Base-by-base conservation (phyloP, 2,329 filamentous ascomycete species). In the Ophiosphaerella narmari region DNA sequence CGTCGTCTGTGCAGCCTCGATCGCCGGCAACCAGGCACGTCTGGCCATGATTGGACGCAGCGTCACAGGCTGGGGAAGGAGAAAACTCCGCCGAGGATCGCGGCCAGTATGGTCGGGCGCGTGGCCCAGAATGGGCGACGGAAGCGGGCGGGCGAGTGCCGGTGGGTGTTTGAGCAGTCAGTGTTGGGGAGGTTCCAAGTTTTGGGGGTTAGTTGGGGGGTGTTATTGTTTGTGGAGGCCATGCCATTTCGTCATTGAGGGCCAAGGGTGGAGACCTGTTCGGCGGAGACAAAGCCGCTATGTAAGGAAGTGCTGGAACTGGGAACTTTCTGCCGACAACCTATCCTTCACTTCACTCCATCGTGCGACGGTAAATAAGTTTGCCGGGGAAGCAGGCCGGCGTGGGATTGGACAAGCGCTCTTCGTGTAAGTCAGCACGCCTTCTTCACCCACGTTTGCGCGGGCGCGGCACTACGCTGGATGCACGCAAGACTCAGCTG, bases 181-280 rank as follows among this genome's bases (percentile, higher is more conserved):
- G 18, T 21, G 18, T 29, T 29, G 26, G 26, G 26, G 26, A 29
- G 7, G 40, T 58, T 65, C 51, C 60, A 59, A 55, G 58, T 60
- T 62, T 62, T 57, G 50, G 42, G 43, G 55, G 39, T 59, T 65
- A 65, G 32, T 46, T 41, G 50, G 39, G 29, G 29, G 46, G 39
- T 56, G 43, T 50, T 63, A 65, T 63, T 35, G 49, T 23, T 50
- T 4, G 4, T 18, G 18, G 18, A 18, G 18, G 18, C 18, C 18
- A 47, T 40, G 44, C 46, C 42, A 59, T 63, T 60, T 60, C 62
- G 62, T 65, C 62, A 65, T 65, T 47, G 47, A 48, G 26, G 32
- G 39, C 43, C 43, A 37, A 39, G 49, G 49, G 62, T 65, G 59
- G 62, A 61, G 54, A 54, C 51, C 51, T 39, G 48, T 43, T 51